phyloP scores from a whole-genome alignment of 202 grass and related monocot genomes.

The Eragrostis tef region DNA sequence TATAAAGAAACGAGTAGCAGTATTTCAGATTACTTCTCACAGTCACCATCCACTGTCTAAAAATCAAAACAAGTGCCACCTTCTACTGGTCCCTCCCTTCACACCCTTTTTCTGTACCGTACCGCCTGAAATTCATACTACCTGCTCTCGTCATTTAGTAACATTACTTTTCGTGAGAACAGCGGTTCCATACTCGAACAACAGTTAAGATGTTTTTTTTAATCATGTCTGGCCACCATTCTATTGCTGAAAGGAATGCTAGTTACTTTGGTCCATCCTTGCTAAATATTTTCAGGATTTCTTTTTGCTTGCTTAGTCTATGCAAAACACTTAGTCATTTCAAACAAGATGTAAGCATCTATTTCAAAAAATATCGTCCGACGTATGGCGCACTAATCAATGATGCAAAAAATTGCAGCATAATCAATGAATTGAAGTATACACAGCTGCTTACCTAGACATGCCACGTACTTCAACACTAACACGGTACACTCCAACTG shows the following conservation, averaged over 20 bases:
- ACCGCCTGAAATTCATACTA: conserved; percentile 15
- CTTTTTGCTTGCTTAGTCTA: neutral
- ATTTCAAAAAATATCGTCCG: conserved; percentile 37
- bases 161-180: conserved; percentile 5
- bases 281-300: neutral
- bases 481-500: neutral
- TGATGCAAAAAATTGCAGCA: conserved; percentile 3
- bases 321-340: neutral
- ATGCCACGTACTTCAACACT: neutral
- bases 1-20: neutral
- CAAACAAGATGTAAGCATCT: neutral
- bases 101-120: neutral
- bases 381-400: neutral
- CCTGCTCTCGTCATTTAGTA: conserved; percentile 1
- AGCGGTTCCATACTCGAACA: neutral
- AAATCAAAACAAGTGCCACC: conserved; percentile 32
- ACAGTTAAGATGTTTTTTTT: too few relatives aligned
- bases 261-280: neutral
- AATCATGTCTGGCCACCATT: too few relatives aligned
- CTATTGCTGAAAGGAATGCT: too few relatives aligned
- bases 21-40: conserved; percentile 11
- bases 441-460: neutral
- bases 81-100: conserved; percentile 30
- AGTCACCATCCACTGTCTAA: neutral
- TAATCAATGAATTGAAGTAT: conserved; percentile 17